Percentiles rank a stretch among this genome's conserved stretches.
phyloP scores from a whole-genome alignment of 768 basidiomycete genomes.

The Kwoniella dejecticola region DNA sequence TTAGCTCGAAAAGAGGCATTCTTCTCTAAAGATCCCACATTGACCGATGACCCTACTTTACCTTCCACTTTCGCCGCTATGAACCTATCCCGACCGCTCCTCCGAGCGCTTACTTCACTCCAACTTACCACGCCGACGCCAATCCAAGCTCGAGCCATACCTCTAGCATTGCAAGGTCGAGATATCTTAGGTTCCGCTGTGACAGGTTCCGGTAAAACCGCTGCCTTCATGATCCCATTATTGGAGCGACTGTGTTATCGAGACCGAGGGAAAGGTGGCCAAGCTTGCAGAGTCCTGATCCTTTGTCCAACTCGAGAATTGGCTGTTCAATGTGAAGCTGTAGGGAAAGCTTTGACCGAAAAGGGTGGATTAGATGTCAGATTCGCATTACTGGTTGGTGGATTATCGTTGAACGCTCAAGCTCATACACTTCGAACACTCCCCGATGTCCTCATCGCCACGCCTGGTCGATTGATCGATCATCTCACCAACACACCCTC shows the following conservation, averaged over 20 bases:
- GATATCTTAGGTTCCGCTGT: slow-evolving; percentile 95
- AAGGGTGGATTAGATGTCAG: slow-evolving; percentile 68
- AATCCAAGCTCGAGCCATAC: slow-evolving; percentile 91
- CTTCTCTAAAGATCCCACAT: slow-evolving; percentile 65
- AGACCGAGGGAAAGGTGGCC: slow-evolving; percentile 79
- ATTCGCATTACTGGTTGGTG: slow-evolving; percentile 91
- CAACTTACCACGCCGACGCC: slow-evolving; percentile 78
- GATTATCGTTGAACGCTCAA: slow-evolving; percentile 88
- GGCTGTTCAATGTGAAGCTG: slow-evolving; percentile 92
- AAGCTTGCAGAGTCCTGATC: slow-evolving; percentile 71
- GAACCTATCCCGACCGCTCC: slow-evolving; percentile 91
- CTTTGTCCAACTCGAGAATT: slow-evolving; percentile 94
- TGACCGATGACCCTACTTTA: slow-evolving; percentile 62
- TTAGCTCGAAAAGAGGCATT: slow-evolving; percentile 79
- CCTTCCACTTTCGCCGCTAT: slow-evolving; percentile 76
- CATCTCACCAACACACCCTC: slow-evolving; percentile 93
- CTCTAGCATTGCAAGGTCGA: slow-evolving; percentile 88
- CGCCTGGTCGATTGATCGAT: slow-evolving; percentile 96
- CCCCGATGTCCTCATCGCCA: slow-evolving; percentile 93
- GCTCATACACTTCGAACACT: slow-evolving; percentile 79
- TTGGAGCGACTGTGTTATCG: slow-evolving; percentile 88
- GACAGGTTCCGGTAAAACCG: slow-evolving; percentile 97
- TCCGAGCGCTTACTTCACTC: slow-evolving; percentile 83
- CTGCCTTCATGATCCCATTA: slow-evolving; percentile 93
- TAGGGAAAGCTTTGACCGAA: slow-evolving; percentile 75